Percentiles rank a stretch among this genome's conserved stretches.
Conservation (phyloP, 2,329 filamentous ascomycete genomes). For the Karstenula rhodostoma region DNA sequence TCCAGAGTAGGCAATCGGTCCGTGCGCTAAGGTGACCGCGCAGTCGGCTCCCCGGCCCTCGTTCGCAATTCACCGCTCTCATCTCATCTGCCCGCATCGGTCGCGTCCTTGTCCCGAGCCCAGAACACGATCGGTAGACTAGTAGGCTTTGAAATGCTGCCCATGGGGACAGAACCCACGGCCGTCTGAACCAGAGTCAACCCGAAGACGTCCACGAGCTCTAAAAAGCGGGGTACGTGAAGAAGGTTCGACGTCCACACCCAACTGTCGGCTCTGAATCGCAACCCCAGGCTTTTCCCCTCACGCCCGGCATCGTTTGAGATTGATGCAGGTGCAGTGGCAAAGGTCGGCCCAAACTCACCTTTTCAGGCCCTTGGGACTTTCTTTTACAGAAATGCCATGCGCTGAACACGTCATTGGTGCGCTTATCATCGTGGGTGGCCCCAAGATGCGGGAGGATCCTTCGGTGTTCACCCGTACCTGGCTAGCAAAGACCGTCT, state of each 20-base stretch:
- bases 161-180: not conserved
- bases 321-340: conserved; percentile 4
- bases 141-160: not conserved
- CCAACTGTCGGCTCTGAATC: not conserved
- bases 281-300: conserved; percentile 2
- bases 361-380: not conserved
- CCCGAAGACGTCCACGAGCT: no score
- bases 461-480: conserved; percentile 17
- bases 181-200: no score
- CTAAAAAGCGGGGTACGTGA: no score
- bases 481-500: conserved; percentile 5
- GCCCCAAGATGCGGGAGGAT: conserved; percentile 21
- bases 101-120: not conserved
- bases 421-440: conserved; percentile 10
- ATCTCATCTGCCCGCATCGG: not conserved
- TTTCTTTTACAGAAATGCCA: not conserved
- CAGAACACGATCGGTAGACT: not conserved
- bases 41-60: no score
- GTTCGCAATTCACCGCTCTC: not conserved
- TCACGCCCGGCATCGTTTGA: not conserved
- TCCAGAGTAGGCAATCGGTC: not conserved
- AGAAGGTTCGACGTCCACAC: no score
- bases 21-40: not conserved
- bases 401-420: conserved; percentile 10
- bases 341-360: not conserved